These are phyloP conservation scores for Trichoderma pleuroti DNA, from an alignment of 2,329 filamentous ascomycete species.

Conservation along the genomic window DNA sequence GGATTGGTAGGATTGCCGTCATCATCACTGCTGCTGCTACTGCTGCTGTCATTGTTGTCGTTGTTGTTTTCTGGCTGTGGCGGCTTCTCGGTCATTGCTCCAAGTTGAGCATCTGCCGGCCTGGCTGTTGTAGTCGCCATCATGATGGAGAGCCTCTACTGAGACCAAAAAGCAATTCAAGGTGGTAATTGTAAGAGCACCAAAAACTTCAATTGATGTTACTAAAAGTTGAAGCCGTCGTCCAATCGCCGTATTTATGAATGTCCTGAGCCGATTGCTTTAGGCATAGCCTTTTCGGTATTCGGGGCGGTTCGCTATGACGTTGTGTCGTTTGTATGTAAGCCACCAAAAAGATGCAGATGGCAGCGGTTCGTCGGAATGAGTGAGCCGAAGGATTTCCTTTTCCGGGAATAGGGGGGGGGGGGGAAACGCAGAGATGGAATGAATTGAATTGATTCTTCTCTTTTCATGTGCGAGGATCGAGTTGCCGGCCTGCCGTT, in stretches of 20 bases:
- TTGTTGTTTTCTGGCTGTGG: constrained; percentile 12
- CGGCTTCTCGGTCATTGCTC: neutral
- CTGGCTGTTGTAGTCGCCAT: constrained; percentile 9
- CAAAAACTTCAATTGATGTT: neutral
- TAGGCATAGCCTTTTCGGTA: neutral
- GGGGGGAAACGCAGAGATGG: neutral
- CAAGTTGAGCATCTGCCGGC: neutral
- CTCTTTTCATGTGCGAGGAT: neutral
- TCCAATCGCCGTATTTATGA: neutral
- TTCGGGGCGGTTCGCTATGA: neutral
- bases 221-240: neutral
- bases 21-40: neutral
- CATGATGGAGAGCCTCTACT: neutral
- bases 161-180: neutral
- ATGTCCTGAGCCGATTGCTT: neutral
- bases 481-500: neutral
- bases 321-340: neutral
- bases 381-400: neutral
- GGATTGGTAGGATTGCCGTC: neutral
- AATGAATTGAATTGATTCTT: neutral
- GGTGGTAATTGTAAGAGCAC: neutral
- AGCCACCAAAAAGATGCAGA: neutral
- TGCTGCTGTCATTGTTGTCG: neutral
- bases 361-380: neutral
- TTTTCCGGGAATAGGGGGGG: neutral